Evolutionary conservation across 2,329 filamentous ascomycete species (phyloP), one percentile per base, ranked within the genome.

Genomic region (Microsporum ferrugineum): DNA sequence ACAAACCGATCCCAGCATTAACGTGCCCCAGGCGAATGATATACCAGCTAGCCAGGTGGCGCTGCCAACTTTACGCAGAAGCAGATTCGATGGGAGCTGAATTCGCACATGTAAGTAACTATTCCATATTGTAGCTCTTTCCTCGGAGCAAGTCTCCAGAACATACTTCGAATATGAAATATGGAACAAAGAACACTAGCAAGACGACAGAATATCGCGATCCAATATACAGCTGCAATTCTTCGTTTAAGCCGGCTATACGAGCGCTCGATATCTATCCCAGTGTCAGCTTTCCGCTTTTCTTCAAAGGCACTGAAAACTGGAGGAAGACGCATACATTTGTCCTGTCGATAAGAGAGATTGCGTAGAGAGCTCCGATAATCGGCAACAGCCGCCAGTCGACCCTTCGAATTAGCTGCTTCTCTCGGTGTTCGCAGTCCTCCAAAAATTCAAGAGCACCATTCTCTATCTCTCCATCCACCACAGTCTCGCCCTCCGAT

Each of bases 301-400:
- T 12, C 31, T n/a, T 47, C 14, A 8, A 34, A 51, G 12, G 27
- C 17, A 17, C 5, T 41, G 57, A 6, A 51, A 29, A 45, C 38
- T 6, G 10, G 57, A 47, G 14, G 3, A 23, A 53, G 29, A 10
- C 10, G 27, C 62, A 59, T 63, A 91, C 75, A 72, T 92, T 92
- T 2, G 87, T 89, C 39, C 89, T 79, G 69, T 94, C 89, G 83
- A 92, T 88, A 60, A 92, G 75, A 64, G 82, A 86, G 66, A 89
- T 79, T 70, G 87, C 89, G 73, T 91, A 91, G 75, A 90, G 80
- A 65, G 80, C 70, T 17, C 85, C 85, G 2, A 84, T 80, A 1
- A 81, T 84, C 2, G 80, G 70, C 53, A 88, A 81, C 2, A 88
- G 75, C 1, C 85, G 82, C 43, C 79, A 76, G 72, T 95, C 89